Percentiles rank a stretch among this genome's conserved stretches.
phyloP scores from a whole-genome alignment of 345 rosid species.

The Gossypium australe region DNA sequence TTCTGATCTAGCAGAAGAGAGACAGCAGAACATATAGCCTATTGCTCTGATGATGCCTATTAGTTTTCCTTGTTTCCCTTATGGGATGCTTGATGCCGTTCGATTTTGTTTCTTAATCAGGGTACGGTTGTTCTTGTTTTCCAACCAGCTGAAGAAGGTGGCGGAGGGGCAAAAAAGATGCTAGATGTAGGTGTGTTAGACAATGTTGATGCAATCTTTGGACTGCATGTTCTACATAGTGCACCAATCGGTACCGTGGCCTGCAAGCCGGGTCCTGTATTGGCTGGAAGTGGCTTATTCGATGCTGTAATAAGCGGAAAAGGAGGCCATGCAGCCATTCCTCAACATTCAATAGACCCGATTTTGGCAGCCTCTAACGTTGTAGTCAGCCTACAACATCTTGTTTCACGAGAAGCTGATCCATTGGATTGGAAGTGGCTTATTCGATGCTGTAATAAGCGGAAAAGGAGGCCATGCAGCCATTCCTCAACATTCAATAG shows the following conservation, averaged over 20 bases:
- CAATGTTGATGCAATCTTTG: conserved; percentile 70
- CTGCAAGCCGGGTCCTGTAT: conserved; percentile 51
- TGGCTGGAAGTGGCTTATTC: conserved; percentile 76
- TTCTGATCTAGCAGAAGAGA: neutral
- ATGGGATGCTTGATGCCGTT: conserved; percentile 3
- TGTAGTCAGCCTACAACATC: conserved; percentile 71
- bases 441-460: conserved; percentile 67
- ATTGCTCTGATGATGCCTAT: neutral
- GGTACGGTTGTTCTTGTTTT: conserved; percentile 83
- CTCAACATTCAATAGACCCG: conserved; percentile 81
- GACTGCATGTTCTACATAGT: conserved; percentile 44
- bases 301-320: conserved; percentile 74
- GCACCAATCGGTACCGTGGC: conserved; percentile 48
- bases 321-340: conserved; percentile 90
- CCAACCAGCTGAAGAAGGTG: conserved; percentile 97
- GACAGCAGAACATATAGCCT: neutral
- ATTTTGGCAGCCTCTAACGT: conserved; percentile 75
- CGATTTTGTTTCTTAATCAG: conserved; percentile 27
- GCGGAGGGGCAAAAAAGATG: conserved; percentile 71
- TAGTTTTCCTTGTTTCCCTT: neutral
- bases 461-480: conserved; percentile 94
- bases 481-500: conserved; percentile 79
- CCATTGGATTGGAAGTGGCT: conserved; percentile 76
- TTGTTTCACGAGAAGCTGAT: conserved; percentile 86
- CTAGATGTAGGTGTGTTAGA: conserved; percentile 64